Percentiles rank a stretch among this genome's conserved stretches.
Conservation (phyloP, 2,329 filamentous ascomycete species). For the Thermoascus crustaceus region DNA sequence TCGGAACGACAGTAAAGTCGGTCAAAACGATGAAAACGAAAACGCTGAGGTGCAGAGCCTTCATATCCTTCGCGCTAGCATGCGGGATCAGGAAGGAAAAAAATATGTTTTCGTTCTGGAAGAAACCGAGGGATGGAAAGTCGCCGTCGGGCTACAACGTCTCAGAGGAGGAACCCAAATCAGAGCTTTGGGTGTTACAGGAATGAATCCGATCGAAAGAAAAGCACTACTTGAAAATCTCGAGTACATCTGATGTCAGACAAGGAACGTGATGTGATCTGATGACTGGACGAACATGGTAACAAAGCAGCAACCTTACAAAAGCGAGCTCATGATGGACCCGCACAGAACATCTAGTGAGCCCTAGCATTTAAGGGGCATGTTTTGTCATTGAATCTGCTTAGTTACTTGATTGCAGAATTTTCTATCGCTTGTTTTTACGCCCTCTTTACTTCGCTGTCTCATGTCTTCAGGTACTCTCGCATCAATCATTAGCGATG, state of each 20-base stretch:
- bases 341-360: too few relatives aligned
- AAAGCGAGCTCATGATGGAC: too few relatives aligned
- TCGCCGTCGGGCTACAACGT: constrained; percentile 50
- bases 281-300: neutral
- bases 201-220: constrained; percentile 41
- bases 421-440: too few relatives aligned
- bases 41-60: constrained; percentile 39
- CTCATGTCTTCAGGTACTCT: constrained; percentile 1
- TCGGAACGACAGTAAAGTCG: constrained; percentile 17
- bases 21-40: constrained; percentile 19
- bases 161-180: constrained; percentile 50
- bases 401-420: too few relatives aligned
- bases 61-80: constrained; percentile 50
- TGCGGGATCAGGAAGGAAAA: constrained; percentile 53
- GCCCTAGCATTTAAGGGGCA: too few relatives aligned
- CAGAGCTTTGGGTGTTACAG: constrained; percentile 45
- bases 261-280: neutral
- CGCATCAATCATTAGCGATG: constrained; percentile 10
- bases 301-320: neutral
- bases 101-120: constrained; percentile 54
- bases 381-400: too few relatives aligned
- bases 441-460: neutral
- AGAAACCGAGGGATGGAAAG: constrained; percentile 55
- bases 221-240: constrained; percentile 32
- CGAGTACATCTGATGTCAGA: constrained; percentile 26